Base-by-base conservation (phyloP, 2,329 filamentous ascomycete species). In the Cladosporium austrohemisphaericum region DNA sequence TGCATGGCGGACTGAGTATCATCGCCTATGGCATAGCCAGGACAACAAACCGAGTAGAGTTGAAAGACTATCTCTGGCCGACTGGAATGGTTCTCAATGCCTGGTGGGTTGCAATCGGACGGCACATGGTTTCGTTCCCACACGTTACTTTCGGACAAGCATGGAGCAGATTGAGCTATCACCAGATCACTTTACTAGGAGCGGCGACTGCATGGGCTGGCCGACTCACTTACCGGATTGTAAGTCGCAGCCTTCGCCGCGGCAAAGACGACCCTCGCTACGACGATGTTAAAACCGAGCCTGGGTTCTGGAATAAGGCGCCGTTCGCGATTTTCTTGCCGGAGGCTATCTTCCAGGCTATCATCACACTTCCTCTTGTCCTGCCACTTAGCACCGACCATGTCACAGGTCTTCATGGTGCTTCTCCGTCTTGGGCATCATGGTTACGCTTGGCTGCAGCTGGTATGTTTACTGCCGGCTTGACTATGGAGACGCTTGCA, bases 61-160 rank as follows among this genome's bases (percentile, higher is more conserved):
- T 73, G n/a, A 84, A 83, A 57, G 79, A 84, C 60, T 79, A 75
- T 69, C 64, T 79, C 5, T 82, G 55, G 55, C 50, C 55, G 11
- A 57, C 50, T 31, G 57, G 57, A 32, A 54, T 59, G 57, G 73
- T 82, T 8, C 62, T 71, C 50, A 82, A 80, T 59, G 78, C 77
- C 5, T 83, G 79, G 80, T 82, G 78, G 76, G 76, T 71, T 48
- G 77, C 79, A 18, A 64, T 83, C 33, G 78, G 79, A 11, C 68
- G 71, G n/a, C 74, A 73, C 4, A 67, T 79, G 9, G 61, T 70
- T 40, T 65, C 71, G 6, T 22, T 11, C 14, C 49, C 68, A 72
- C 23, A 74, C 1, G 61, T 77, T 16, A 71, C 76, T 0, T 50
- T 78, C 4, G 57, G 66, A 1, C 66, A 72, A 38, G 76, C 77